Evolutionary conservation across 108 stramenopile genomes (phyloP).

Genomic region (Phaeodactylum tricornutum): DNA sequence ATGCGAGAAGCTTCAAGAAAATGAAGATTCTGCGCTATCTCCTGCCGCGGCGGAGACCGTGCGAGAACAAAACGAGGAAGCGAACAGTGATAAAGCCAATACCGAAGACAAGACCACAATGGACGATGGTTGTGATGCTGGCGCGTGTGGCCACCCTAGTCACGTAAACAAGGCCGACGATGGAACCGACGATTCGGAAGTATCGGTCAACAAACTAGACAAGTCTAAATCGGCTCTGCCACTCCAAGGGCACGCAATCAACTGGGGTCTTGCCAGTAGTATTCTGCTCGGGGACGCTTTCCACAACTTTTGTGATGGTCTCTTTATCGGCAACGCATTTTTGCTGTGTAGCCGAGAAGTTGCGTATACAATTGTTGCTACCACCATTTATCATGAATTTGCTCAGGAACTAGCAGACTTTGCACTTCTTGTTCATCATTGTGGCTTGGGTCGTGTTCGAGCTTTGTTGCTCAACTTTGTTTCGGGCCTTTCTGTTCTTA

Average conservation of each 20-base stretch:
- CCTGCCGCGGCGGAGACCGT: too few species aligned
- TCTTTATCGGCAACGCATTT: slow-evolving; percentile 75
- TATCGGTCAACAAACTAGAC: too few species aligned
- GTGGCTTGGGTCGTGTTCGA: slow-evolving; percentile 26
- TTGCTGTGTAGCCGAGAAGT: slow-evolving; percentile 27
- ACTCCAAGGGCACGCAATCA: too few species aligned
- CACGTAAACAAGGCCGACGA: too few species aligned
- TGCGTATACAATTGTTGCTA: slow-evolving; percentile 37
- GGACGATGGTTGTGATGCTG: slow-evolving; percentile 1
- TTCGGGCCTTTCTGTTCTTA: slow-evolving; percentile 44
- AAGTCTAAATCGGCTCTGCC: too few species aligned
- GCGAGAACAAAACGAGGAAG: too few species aligned
- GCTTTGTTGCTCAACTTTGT: slow-evolving; percentile 61
- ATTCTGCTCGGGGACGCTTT: slow-evolving; percentile 56
- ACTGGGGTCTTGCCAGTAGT: slow-evolving; percentile 15
- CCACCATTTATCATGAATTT: slow-evolving; percentile 69
- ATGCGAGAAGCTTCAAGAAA: too few species aligned
- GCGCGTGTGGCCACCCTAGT: not conserved
- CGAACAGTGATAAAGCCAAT: too few species aligned
- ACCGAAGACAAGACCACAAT: not conserved
- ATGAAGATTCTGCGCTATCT: too few species aligned
- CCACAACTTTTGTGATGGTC: slow-evolving; percentile 81
- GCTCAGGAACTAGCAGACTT: slow-evolving; percentile 83
- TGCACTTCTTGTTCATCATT: slow-evolving; percentile 52
- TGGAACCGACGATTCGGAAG: too few species aligned